Conservation (phyloP, 352 stramenopile genomes). For the Elongisporangium senticosum region DNA sequence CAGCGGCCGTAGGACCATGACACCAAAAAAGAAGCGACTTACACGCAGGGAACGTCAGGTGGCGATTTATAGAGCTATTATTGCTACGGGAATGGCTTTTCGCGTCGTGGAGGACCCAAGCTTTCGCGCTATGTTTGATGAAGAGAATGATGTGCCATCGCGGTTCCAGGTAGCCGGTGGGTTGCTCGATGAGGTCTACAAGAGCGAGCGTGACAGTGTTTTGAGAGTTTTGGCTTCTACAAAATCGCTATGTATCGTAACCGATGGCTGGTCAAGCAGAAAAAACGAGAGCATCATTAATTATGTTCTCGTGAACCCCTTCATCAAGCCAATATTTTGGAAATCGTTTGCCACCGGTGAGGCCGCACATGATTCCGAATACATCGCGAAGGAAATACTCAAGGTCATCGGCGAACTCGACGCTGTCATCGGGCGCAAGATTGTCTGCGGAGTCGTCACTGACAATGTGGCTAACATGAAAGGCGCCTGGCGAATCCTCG, state of each 20-base stretch:
- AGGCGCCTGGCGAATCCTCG: not conserved
- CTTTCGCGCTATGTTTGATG: slow-evolving; percentile 13
- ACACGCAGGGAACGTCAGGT: too few species aligned
- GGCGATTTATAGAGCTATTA: too few species aligned
- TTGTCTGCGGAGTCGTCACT: slow-evolving; percentile 6
- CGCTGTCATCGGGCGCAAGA: too few species aligned
- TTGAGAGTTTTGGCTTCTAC: too few species aligned
- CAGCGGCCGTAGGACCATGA: too few species aligned
- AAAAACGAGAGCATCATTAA: slow-evolving; percentile 13
- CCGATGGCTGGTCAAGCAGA: slow-evolving; percentile 8
- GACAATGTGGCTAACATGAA: slow-evolving; percentile 15
- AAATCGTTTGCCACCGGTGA: slow-evolving; percentile 1
- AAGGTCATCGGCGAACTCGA: slow-evolving; percentile 8
- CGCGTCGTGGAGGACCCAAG: too few species aligned
- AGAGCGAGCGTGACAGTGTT: too few species aligned
- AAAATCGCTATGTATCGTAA: too few species aligned
- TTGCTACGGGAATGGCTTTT: too few species aligned
- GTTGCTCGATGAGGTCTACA: too few species aligned
- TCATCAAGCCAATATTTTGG: slow-evolving; percentile 4
- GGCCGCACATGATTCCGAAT: slow-evolving; percentile 4
- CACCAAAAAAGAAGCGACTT: too few species aligned
- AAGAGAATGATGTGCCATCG: not conserved
- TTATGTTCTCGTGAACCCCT: slow-evolving; percentile 5
- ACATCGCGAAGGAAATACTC: slow-evolving; percentile 4
- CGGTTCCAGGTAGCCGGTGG: slow-evolving; percentile 1